Evolutionary conservation across 2,329 filamentous ascomycete genomes (phyloP), one percentile per base, ranked within the genome.

Genomic region (Colletotrichum caudatum): DNA sequence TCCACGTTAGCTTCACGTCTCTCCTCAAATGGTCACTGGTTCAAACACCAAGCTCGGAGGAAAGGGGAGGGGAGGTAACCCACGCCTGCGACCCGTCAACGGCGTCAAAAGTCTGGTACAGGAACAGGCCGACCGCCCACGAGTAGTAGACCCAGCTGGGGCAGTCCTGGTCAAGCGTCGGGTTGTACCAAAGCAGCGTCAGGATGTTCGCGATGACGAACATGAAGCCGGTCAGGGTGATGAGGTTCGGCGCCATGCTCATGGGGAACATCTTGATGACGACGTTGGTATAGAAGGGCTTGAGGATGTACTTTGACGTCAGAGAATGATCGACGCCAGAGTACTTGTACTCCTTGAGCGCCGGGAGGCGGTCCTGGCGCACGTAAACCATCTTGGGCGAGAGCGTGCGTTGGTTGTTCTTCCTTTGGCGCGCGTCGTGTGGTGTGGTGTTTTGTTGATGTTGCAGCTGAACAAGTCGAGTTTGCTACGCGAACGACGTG

Each of bases 101-200:
- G 2, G 95, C 96, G 82, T 99, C 96, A 83, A 99, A 98, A 1
- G 95, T 98, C 88, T 99, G 96, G 82, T 99, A 99, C 63, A 98
- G 82, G 81, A 98, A 98, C 75, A 99, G 84, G 2, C 96, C 96
- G 41, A 93, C 82, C 5, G 95, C 92, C 93, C 95, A 99, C 78
- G 90, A 93, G 75, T 92, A 93, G 85, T 99, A 99, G 20, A 99
- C 95, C 96, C 96, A 99, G 1, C 89, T 80, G 12, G 96, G 96
- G 80, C 95, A 98, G 81, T 99, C 94, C 81, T 94, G 92, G 82
- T 98, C 95, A 59, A 99, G 88, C 0, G 90, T 93, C n/a, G 96
- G 96, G 77, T 94, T 96, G 84, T 97, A 99, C 93, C 94, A 98
- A 67, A 99, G 87, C 82, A 99, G 83, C 8, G 96, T 98, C 76